Conservation (phyloP, 345 rosid genomes). For the Odontarrhena argentea region DNA sequence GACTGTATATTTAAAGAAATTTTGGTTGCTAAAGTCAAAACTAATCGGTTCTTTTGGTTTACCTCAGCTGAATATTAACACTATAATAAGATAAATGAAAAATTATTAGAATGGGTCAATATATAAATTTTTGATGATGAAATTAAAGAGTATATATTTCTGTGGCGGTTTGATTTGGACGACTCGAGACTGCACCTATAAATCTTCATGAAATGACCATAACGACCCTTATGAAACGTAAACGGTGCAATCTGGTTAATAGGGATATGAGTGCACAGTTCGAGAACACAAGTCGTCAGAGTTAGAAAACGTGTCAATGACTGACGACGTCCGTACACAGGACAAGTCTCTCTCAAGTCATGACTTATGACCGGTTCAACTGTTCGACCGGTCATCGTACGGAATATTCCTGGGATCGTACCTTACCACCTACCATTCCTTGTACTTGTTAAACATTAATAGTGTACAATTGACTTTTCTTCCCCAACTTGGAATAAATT, state of each 20-base stretch:
- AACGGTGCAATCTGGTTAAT: not conserved
- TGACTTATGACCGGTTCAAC: constrained; percentile 15
- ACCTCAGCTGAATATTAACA: too few relatives aligned
- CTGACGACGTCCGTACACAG: not conserved
- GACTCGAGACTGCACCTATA: not conserved
- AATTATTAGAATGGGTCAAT: too few relatives aligned
- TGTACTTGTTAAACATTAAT: not conserved
- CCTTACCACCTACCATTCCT: constrained; percentile 2
- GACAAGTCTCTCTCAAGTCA: not conserved
- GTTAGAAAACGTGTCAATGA: constrained; percentile 5
- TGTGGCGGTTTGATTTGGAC: constrained; percentile 4
- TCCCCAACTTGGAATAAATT: not conserved
- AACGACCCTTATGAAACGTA: not conserved
- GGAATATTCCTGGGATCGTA: constrained; percentile 30
- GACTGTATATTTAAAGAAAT: too few relatives aligned
- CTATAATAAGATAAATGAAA: too few relatives aligned
- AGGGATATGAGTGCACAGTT: not conserved
- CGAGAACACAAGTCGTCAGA: constrained; percentile 10
- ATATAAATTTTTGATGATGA: too few relatives aligned
- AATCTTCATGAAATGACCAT: not conserved
- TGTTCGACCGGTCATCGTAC: constrained; percentile 13
- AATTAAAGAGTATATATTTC: too few relatives aligned
- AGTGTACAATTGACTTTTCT: constrained; percentile 5
- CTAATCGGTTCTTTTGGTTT: too few relatives aligned
- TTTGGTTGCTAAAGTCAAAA: too few relatives aligned